Conservation (phyloP, 495 filamentous ascomycete genomes). For the Penicillium diatomitis region DNA sequence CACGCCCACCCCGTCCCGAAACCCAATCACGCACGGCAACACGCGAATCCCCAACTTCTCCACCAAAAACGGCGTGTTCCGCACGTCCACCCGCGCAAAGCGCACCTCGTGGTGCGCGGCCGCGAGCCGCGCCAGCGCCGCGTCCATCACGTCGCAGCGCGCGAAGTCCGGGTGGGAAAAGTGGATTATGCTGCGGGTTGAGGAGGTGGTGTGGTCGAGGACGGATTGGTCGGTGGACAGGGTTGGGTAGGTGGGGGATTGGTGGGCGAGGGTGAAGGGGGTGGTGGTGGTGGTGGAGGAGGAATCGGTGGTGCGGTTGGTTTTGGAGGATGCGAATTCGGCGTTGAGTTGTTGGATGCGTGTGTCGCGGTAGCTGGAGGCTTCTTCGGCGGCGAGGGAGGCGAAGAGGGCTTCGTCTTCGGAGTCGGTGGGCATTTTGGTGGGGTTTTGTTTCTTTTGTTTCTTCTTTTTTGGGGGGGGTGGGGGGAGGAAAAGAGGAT, state of each 20-base stretch:
- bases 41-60: conserved; percentile 60
- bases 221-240: conserved; percentile 56
- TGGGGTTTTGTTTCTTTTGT: neutral
- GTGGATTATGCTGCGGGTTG: conserved; percentile 58
- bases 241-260: conserved; percentile 39
- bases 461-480: neutral
- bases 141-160: conserved; percentile 63
- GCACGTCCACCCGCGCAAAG: conserved; percentile 61
- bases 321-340: conserved; percentile 45
- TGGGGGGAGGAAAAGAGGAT: neutral
- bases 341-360: conserved; percentile 63
- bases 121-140: conserved; percentile 52
- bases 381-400: conserved; percentile 55
- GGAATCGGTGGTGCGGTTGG: conserved; percentile 11
- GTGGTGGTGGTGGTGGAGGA: conserved; percentile 18
- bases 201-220: conserved; percentile 60
- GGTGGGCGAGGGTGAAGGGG: conserved; percentile 19
- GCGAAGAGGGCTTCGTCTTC: conserved; percentile 42
- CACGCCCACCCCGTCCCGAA: conserved; percentile 56
- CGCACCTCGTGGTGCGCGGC: conserved; percentile 57
- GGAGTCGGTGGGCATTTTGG: conserved; percentile 22
- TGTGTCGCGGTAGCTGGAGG: conserved; percentile 57
- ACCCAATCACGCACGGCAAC: conserved; percentile 67
- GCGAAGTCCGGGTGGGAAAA: conserved; percentile 70
- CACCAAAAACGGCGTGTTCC: conserved; percentile 64